phyloP scores from a whole-genome alignment of 163 green algal genomes.

The Scenedesmus sp. region DNA sequence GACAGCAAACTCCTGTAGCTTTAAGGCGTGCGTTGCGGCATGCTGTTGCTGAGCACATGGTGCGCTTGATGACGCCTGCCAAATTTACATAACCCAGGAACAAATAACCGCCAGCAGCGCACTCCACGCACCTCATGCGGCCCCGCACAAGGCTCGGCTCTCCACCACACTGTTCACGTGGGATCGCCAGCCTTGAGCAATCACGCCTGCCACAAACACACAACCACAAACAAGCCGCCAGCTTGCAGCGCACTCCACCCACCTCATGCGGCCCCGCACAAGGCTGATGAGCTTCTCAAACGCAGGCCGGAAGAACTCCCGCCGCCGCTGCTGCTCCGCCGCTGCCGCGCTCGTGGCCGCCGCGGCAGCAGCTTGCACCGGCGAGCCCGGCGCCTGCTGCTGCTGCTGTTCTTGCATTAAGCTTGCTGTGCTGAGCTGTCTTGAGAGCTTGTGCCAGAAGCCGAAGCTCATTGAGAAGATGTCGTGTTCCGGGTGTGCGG shows the following conservation, averaged over 20 bases:
- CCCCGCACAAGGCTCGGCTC: too few species aligned
- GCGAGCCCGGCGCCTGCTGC: conserved; percentile 5
- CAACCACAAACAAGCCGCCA: not conserved
- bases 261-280: conserved; percentile 71
- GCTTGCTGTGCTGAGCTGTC: conserved; percentile 52
- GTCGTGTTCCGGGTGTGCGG: conserved; percentile 80
- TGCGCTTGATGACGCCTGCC: too few species aligned
- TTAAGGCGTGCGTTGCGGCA: too few species aligned
- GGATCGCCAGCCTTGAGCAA: too few species aligned
- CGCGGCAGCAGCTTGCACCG: not conserved
- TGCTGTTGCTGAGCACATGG: too few species aligned
- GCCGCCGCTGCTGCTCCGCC: conserved; percentile 61
- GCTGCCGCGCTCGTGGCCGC: not conserved
- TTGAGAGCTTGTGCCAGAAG: conserved; percentile 92
- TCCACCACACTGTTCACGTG: too few species aligned
- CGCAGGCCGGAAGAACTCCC: conserved; percentile 73
- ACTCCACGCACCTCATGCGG: not conserved
- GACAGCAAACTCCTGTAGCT: too few species aligned
- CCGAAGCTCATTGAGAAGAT: conserved; percentile 91
- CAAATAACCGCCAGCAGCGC: too few species aligned
- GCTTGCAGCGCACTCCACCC: not conserved
- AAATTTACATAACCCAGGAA: too few species aligned
- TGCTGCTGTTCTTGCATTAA: conserved; percentile 5
- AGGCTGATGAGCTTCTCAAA: conserved; percentile 78
- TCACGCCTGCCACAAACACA: not conserved